Base-by-base conservation (phyloP, 2,329 filamentous ascomycete species). In the Aspergillus neotritici region DNA sequence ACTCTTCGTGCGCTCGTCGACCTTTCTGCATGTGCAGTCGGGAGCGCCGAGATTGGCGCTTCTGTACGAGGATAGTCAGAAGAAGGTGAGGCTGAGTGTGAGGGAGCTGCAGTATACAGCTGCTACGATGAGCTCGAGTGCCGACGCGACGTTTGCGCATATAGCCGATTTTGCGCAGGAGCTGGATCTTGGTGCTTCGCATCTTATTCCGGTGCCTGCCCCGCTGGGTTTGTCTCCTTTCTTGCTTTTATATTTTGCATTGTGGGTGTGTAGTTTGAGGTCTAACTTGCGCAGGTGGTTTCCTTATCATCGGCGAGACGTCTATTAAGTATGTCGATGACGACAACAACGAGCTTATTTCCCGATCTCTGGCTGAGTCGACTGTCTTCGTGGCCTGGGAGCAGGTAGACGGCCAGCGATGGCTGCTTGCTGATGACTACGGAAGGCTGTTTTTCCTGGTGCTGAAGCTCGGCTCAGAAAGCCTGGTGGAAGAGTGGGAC, bases 301-400 rank as follows among this genome's bases (percentile, higher is more conserved):
- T 90, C 4, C 73, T 93, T 33, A 78, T 90, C 2, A 75, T 91
- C 6, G 86, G 86, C 14, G 86, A 90, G 67, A 94, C 87, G 0
- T 82, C 83, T 2, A 78, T 98, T 46, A 80, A 84, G 7, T 97
- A 97, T 62, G 83, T 93, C 46, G 86, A 95, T 57, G 86, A 88
- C 47, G 76, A 85, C 29, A 86, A 71, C 16, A 83, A 84, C 49
- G 77, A 81, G 29, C 76, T 76, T 10, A 76, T 88, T 10, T 79
- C 82, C 13, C 76, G 82, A 7, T 70, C 75, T 0, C 68, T 96
- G 2, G 73, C 80, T 1, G 82, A 91, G 44, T 79, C 89, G 1
- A 88, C 85, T 3, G 83, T 95, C 30, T 97, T 94, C 55, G 84
- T 93, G n/a, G 82, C 88, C 2, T 98, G 91, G 90, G 86, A 86